A percentile compares a stretch with the other conserved stretches of the same genome.
Evolutionary conservation across 2,329 filamentous ascomycete species (phyloP).

Genomic region (Colletotrichum sp.): DNA sequence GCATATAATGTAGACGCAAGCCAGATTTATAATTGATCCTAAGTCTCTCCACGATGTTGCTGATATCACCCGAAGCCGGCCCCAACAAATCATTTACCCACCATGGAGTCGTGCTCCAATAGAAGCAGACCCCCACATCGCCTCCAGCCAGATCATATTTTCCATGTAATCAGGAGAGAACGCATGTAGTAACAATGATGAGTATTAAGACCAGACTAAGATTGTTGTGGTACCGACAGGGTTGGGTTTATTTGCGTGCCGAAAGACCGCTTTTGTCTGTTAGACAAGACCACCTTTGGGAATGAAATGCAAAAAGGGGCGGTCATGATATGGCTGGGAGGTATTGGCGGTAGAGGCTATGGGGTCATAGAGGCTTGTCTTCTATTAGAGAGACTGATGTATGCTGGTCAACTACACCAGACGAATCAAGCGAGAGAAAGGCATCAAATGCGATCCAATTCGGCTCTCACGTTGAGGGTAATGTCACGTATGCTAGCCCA

Average conservation of each 20-base stretch:
- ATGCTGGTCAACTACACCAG: no score
- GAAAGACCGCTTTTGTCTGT: not conserved
- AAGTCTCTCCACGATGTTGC: not conserved
- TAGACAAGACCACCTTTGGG: not conserved
- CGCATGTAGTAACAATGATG: not conserved
- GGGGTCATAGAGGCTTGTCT: not conserved
- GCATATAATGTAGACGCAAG: not conserved
- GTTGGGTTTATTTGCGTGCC: not conserved
- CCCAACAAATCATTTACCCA: not conserved
- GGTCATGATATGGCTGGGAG: not conserved
- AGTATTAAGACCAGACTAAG: not conserved
- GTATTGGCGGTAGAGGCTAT: not conserved
- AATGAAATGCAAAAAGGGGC: not conserved
- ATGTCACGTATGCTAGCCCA: not conserved
- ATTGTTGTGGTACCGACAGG: not conserved
- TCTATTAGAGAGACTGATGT: not conserved
- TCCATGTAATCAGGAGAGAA: not conserved
- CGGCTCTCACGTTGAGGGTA: accelerated
- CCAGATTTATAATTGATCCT: not conserved
- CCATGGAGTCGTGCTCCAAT: not conserved
- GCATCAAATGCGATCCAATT: not conserved
- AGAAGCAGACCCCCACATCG: not conserved
- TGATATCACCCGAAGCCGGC: not conserved
- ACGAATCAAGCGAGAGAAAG: no score
- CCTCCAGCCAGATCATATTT: not conserved